These are phyloP conservation scores for Tuber aestivum DNA, from an alignment of 495 filamentous ascomycete genomes.

Conservation along the genomic window DNA sequence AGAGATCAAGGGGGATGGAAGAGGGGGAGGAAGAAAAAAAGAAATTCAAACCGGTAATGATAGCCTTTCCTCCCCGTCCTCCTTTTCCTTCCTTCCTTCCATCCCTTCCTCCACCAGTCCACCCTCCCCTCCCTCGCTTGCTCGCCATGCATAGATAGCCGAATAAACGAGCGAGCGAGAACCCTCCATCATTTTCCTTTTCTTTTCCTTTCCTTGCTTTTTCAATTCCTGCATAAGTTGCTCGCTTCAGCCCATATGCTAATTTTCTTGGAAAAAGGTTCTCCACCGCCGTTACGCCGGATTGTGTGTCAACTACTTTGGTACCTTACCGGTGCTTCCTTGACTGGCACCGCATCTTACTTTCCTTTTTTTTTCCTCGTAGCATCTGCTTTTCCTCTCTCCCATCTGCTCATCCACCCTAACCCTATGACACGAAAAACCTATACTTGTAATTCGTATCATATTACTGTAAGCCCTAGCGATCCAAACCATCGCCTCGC, in stretches of 20 bases:
- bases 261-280: background rate
- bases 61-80: background rate
- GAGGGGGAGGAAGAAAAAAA: background rate
- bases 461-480: background rate
- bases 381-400: background rate
- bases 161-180: background rate
- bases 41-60: background rate
- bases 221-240: background rate
- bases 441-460: background rate
- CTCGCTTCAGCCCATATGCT: background rate
- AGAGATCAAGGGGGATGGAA: background rate
- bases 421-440: background rate
- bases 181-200: background rate
- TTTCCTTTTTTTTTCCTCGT: background rate
- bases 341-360: background rate
- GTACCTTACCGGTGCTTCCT: background rate
- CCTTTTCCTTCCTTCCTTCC: background rate
- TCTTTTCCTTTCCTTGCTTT: background rate
- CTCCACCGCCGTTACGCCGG: background rate
- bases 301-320: background rate
- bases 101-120: background rate
- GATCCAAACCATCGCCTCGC: background rate
- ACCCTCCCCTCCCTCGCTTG: background rate
- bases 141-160: background rate
- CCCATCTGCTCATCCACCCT: background rate